These are phyloP conservation scores for Blastobotrys parvus DNA, from an alignment of 805 yeast species.

Conservation along the genomic window DNA sequence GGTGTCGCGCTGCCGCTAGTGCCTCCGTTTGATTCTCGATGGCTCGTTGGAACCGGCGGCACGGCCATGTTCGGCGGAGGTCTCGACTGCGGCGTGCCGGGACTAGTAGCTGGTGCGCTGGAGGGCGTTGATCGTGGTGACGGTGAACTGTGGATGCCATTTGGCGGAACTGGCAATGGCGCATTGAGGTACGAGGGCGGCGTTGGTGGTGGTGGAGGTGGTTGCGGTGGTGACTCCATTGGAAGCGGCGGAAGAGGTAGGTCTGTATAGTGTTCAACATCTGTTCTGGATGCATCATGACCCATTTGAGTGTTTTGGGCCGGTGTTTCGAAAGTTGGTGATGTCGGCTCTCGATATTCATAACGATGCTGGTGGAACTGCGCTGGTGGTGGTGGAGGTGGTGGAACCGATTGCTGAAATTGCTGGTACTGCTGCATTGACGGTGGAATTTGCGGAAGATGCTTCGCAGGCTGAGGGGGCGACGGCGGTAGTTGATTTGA, in stretches of 20 bases:
- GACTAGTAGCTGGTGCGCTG: background rate
- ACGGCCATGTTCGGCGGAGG: background rate
- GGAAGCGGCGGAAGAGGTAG: slow-evolving; percentile 6
- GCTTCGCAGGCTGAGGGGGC: background rate
- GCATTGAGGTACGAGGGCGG: background rate
- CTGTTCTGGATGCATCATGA: too few species aligned
- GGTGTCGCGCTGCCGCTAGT: background rate
- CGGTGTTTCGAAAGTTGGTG: background rate
- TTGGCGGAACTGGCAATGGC: background rate
- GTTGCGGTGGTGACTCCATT: background rate
- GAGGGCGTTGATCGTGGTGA: background rate
- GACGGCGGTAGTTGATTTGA: background rate
- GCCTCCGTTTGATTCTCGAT: background rate
- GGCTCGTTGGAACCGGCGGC: background rate
- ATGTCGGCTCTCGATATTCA: background rate
- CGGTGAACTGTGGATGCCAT: too few species aligned
- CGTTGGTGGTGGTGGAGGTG: background rate
- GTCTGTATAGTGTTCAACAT: background rate
- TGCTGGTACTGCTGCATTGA: background rate
- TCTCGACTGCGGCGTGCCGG: background rate
- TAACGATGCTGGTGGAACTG: background rate
- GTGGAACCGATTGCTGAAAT: background rate
- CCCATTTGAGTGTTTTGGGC: background rate
- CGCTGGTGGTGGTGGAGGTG: background rate
- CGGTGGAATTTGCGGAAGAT: too few species aligned